Base-by-base conservation (phyloP, 768 basidiomycete genomes). In the Russula brevipes region DNA sequence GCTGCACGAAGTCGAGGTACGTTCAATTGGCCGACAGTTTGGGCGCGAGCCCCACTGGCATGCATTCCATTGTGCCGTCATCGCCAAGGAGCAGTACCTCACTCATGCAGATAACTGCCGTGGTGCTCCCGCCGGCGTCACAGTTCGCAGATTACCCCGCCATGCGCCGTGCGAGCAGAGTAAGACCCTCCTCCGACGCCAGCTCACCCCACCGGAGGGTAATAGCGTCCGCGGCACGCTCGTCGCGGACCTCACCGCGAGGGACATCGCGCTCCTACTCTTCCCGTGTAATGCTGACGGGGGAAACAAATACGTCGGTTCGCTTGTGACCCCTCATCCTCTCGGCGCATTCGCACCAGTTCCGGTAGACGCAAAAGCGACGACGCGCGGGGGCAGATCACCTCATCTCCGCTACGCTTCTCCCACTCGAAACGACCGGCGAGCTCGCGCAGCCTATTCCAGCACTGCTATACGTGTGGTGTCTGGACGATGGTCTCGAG, bases 141-240 rank as follows among this genome's bases (percentile, higher is more conserved):
- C 50, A 89, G 87, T 61, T 69, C 47, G 85, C 79, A 47, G 92
- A 94, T 70, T 98, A 96, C 70, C 95, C 95, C 0, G 95, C 86
- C 0, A 80, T 96, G 11, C 84, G n/a, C n/a, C 89, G 1, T 82
- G 81, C 58, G 73, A 76, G 4, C 74, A 76, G 61, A 83, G 84
- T 45, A 70, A 75, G 45, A 36, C 24, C 24, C 60, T 80, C 1
- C 47, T 75, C 33, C 68, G 59, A 4, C 74, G 75, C 11, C 79
- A 83, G 8, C 75, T 91, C n/a, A 70, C 71, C 1, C 72, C n/a
- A n/a, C n/a, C 67, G 1, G 86, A 89, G 54, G 89, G 94, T 54
- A 78, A 78, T 50, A 83, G 78, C 19, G 92, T 96, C 0, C 81
- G 87, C 51, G 95, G 95, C 10, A 87, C 87, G 4, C 70, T 95